Percentiles rank a stretch among this genome's conserved stretches.
These are phyloP conservation scores for Scheffersomyces segobiensis DNA, from an alignment of 1,139 yeast species.

Conservation along the genomic window DNA sequence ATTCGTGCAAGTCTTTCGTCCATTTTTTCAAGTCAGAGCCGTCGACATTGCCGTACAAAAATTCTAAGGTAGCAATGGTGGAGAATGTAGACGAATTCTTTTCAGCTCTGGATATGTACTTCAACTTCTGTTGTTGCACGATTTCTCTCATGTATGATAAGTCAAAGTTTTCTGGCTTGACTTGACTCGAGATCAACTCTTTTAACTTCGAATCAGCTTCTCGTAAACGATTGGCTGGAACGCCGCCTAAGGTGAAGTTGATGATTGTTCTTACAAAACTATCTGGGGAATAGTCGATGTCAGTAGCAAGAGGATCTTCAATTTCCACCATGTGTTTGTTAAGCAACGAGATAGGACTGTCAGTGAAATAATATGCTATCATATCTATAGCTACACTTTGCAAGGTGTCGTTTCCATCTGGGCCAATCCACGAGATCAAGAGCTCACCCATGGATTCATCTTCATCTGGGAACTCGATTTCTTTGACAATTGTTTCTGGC, in stretches of 20 bases:
- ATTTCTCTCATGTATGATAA: constrained; percentile 64
- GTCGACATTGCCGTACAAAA: constrained; percentile 69
- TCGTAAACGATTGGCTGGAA: constrained; percentile 65
- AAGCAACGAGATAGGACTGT: constrained; percentile 68
- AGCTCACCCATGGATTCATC: constrained; percentile 87
- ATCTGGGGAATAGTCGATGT: constrained; percentile 67
- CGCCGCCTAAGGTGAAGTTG: constrained; percentile 65
- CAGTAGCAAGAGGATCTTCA: constrained; percentile 80
- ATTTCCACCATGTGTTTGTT: constrained; percentile 74
- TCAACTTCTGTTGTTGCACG: constrained; percentile 63
- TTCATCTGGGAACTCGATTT: constrained; percentile 80
- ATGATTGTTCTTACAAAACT: constrained; percentile 63
- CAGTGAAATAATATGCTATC: constrained; percentile 74
- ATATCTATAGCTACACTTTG: constrained; percentile 69
- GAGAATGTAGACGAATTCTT: constrained; percentile 62
- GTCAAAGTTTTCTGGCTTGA: constrained; percentile 54
- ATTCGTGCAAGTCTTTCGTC: constrained; percentile 58
- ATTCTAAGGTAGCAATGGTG: constrained; percentile 71
- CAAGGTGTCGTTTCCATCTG: constrained; percentile 53
- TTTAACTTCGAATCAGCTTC: constrained; percentile 55
- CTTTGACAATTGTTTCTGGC: constrained; percentile 41
- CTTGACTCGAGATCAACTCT: constrained; percentile 52
- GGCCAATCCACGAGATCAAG: constrained; percentile 81
- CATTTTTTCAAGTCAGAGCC: constrained; percentile 60
- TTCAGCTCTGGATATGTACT: constrained; percentile 66